Base-by-base conservation (phyloP, 768 basidiomycete species). In the Russula dissimulans region DNA sequence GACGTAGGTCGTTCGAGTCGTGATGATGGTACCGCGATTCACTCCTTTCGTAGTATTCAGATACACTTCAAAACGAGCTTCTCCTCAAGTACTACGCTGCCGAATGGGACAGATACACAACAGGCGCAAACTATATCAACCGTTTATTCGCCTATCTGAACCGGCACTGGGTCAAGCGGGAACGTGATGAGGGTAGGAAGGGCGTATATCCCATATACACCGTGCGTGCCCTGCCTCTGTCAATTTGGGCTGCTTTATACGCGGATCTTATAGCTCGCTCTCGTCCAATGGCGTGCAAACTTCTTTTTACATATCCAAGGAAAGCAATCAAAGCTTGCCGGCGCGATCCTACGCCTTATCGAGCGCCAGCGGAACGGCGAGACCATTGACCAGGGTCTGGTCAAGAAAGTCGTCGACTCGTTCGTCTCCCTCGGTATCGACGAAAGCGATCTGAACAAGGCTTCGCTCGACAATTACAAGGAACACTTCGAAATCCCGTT, bases 101-200 rank as follows among this genome's bases (percentile, higher is more conserved):
- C 60, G 93, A 97, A 72, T 98, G 97, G 97, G 88, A 91, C 67
- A 81, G 94, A 46, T 98, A 97, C 75, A 99, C 97, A 0, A 95
- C 87, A 3, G 95, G 95, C 49, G 95, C 95, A 1, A 93, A 91
- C 70, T 98, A 97, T 71, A 92, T 97, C 74, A 95, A 98, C 71
- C 88, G 95, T 57, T 76, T 99, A 39, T 98, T 98, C 77, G 95
- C 92, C 3, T 98, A 98, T 75, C 81, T 99, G 59, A 98, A 99
- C 74, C 91, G 95, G 54, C 94, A 98, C 74, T 99, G 97, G 97
- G 95, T 99, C 46, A 95, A 95, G 76, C 82, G 95, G 54, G 97
- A 99, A 71, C 84, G 95, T 69, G 95, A 98, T 67, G 95, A 98
- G 72, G 97, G 97, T 15, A 79, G 95, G 67, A 95, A 91, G 73